Evolutionary conservation across 306 rosid genomes (phyloP), one percentile per base, ranked within the genome.

Genomic region (Lathyrus sativus): DNA sequence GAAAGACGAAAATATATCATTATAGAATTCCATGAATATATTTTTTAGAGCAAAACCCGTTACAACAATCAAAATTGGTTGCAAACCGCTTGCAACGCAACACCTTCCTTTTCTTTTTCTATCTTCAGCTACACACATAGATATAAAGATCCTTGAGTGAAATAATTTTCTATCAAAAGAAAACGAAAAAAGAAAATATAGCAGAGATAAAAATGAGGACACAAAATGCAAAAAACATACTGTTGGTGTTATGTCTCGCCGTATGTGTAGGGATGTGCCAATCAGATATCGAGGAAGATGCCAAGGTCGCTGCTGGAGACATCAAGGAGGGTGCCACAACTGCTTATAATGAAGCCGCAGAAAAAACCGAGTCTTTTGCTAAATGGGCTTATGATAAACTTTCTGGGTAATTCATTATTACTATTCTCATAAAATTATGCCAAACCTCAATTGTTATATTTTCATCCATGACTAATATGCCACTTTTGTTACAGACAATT

Each of bases 311-410:
- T 13, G 80, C 82, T 0, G 62, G 9, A 9, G 79, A 78, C 13
- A 73, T 48, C 33, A 55, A 65, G 22, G 44, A 71, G 0, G 69
- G 68, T 0, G 75, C 85, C 43, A 0, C 56, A 0, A 46, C 22
- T 2, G 33, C 9, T 1, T 13, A 6, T 0, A 6, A 1, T 2
- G 75, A 57, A 0, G 80, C 85, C 19, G 15, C 66, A 24, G 68
- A 77, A n/a, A 68, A 61, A 4, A 7, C 85, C 0, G 76, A 64
- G 11, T 28, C 81, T 15, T 86, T 83, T 74, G 67, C 79, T 28
- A 9, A 26, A 2, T 76, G 92, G 92, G 82, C 82, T 59, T 68
- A 48, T 38, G 60, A 61, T 26, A 78, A 83, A 28, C 6, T 88
- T 35, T 2, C 79, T 33, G 28, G 38, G 97, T 86, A 85, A 41